These are phyloP conservation scores for Lupinus albus DNA, from an alignment of 306 rosid species.

Conservation along the genomic window DNA sequence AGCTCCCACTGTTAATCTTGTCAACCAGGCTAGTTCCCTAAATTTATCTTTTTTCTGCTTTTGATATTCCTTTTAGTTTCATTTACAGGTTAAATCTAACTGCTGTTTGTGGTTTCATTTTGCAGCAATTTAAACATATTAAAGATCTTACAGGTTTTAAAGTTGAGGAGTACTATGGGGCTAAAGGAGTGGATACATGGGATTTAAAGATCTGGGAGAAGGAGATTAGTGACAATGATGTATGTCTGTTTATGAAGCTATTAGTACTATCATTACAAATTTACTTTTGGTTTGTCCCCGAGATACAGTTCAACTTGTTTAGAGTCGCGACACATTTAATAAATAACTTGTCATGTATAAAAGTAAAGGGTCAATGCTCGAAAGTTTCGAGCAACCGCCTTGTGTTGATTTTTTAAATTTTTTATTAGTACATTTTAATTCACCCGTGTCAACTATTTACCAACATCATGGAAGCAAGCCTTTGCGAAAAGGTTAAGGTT, in stretches of 20 bases:
- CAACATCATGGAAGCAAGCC: no score
- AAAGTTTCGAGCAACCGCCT: neutral
- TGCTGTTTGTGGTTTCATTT: slow-evolving; percentile 48
- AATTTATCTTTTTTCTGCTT: no score
- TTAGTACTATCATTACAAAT: slow-evolving; percentile 16
- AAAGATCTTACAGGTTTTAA: slow-evolving; percentile 53
- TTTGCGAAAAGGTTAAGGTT: no score
- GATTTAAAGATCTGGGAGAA: slow-evolving; percentile 65
- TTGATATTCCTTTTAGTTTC: no score
- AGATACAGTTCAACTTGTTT: no score
- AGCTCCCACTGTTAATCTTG: slow-evolving; percentile 93
- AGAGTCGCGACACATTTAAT: no score
- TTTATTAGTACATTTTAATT: slow-evolving; percentile 7
- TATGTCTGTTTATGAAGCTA: slow-evolving; percentile 44
- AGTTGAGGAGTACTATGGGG: slow-evolving; percentile 80
- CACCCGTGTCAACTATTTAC: neutral
- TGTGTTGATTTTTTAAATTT: neutral
- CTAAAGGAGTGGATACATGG: slow-evolving; percentile 86
- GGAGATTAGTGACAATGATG: slow-evolving; percentile 66
- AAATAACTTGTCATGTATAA: neutral
- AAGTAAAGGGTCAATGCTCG: slow-evolving; percentile 7
- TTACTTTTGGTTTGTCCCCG: slow-evolving; percentile 1
- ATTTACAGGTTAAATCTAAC: slow-evolving; percentile 20
- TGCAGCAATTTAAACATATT: slow-evolving; percentile 75
- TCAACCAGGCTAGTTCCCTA: slow-evolving; percentile 52